Evolutionary conservation across 495 filamentous ascomycete genomes (phyloP).

Genomic region (Aspergillus cristatus): DNA sequence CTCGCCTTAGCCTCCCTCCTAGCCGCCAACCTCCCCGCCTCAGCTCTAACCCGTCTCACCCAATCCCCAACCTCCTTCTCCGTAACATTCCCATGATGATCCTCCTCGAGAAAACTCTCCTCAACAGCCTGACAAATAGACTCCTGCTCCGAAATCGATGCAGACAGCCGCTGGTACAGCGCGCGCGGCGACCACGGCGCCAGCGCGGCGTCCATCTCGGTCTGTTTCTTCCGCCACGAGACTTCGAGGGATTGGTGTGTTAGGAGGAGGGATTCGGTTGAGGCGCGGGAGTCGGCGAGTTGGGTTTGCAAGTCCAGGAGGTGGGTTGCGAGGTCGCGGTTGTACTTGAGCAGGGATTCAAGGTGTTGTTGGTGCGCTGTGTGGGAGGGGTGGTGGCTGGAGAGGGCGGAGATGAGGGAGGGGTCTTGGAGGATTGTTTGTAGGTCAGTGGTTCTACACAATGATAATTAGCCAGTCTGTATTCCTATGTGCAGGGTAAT

Average conservation of each 20-base stretch:
- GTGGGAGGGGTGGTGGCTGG: constrained; percentile 53
- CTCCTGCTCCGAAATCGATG: constrained; percentile 73
- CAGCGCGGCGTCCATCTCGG: constrained; percentile 76
- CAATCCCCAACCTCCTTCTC: constrained; percentile 80
- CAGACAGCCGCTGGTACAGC: constrained; percentile 70
- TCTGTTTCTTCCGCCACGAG: constrained; percentile 82
- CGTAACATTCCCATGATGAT: constrained; percentile 44
- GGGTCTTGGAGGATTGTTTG: constrained; percentile 54
- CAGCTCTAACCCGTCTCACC: constrained; percentile 68
- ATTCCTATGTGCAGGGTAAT: no score
- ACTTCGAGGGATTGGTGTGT: constrained; percentile 77
- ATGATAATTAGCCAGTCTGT: not conserved
- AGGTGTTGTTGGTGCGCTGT: constrained; percentile 40
- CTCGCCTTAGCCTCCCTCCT: constrained; percentile 74
- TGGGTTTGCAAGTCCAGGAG: constrained; percentile 53
- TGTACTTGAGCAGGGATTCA: constrained; percentile 46
- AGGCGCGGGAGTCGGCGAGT: constrained; percentile 52
- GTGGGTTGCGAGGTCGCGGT: constrained; percentile 60
- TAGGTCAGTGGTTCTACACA: constrained; percentile 45
- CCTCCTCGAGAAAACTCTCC: constrained; percentile 75
- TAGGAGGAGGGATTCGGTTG: constrained; percentile 71
- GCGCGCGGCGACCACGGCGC: constrained; percentile 75
- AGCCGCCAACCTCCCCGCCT: constrained; percentile 63
- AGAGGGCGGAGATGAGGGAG: constrained; percentile 50
- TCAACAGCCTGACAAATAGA: constrained; percentile 71